Percentiles rank a stretch among this genome's conserved stretches.
These are phyloP conservation scores for Pascua sp. DNA, from an alignment of 1,284 basidiomycete species.

Conservation along the genomic window DNA sequence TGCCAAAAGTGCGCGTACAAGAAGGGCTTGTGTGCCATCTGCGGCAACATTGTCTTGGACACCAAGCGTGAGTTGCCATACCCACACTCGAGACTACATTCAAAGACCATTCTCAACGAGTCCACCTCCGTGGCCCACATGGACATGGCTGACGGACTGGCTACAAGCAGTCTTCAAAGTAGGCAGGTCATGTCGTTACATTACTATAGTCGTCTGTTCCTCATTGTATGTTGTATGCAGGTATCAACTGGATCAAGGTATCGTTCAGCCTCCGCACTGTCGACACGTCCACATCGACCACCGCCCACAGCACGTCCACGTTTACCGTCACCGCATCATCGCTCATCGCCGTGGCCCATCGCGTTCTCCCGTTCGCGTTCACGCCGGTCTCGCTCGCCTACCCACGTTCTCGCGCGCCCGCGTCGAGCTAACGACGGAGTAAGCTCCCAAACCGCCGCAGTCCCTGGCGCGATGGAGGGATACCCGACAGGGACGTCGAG, in stretches of 20 bases:
- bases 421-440: conserved; percentile 10
- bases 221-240: conserved; percentile 15
- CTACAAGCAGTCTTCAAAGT: conserved; percentile 44
- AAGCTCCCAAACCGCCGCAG: conserved; percentile 38
- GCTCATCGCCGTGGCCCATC: too few species aligned
- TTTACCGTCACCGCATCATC: too few species aligned
- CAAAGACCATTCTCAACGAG: too few species aligned
- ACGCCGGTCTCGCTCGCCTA: too few species aligned
- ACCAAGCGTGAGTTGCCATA: conserved; percentile 32
- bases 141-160: conserved; percentile 14
- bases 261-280: too few species aligned
- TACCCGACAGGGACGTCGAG: too few species aligned
- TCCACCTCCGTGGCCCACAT: too few species aligned
- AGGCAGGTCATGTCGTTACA: neutral
- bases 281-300: too few species aligned
- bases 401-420: neutral
- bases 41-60: conserved; percentile 46
- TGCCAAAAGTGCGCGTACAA: conserved; percentile 52
- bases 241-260: conserved; percentile 1
- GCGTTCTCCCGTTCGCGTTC: too few species aligned
- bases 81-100: too few species aligned
- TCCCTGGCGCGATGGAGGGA: neutral
- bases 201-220: neutral
- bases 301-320: too few species aligned
- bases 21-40: conserved; percentile 50